Evolutionary conservation across 2,329 filamentous ascomycete species (phyloP).

Genomic region (Thyridium curvatum): DNA sequence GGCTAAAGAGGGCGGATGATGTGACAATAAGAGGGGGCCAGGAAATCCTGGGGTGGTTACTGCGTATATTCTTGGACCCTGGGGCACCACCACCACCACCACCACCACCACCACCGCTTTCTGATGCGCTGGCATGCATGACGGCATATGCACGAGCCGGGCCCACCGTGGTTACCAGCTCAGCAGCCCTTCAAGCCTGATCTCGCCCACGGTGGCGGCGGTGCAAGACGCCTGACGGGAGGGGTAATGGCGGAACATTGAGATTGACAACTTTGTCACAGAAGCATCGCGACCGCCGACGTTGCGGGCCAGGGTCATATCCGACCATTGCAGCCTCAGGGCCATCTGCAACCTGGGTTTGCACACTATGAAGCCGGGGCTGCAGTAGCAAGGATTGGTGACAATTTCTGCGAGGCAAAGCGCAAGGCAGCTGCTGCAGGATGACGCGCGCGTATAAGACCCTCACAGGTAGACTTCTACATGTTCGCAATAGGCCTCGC

Average conservation of each 20-base stretch:
- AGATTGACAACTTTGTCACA: too few species aligned
- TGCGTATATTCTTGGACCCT: constrained; percentile 27
- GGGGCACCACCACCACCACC: constrained; percentile 23
- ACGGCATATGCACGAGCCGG: constrained; percentile 50
- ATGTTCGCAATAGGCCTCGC: too few species aligned
- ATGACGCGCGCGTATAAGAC: constrained; percentile 7
- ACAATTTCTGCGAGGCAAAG: too few species aligned
- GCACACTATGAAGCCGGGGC: too few species aligned
- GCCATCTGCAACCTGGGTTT: too few species aligned
- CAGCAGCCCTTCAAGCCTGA: constrained; percentile 22
- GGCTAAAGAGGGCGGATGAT: constrained; percentile 24
- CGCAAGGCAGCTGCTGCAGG: constrained; percentile 4
- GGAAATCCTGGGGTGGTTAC: constrained; percentile 19
- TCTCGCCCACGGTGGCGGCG: constrained; percentile 5
- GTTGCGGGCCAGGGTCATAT: too few species aligned
- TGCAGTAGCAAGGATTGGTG: too few species aligned
- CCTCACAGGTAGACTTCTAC: neutral
- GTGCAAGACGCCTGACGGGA: constrained; percentile 6
- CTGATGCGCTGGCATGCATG: constrained; percentile 55
- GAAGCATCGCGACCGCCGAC: too few species aligned
- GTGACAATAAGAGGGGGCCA: constrained; percentile 18
- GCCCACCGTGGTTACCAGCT: constrained; percentile 36
- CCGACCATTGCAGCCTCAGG: too few species aligned
- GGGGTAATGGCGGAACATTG: neutral
- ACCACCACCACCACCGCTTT: constrained; percentile 10